phyloP scores from a whole-genome alignment of 2,329 filamentous ascomycete species.

The Lasiodiplodia theobromae region DNA sequence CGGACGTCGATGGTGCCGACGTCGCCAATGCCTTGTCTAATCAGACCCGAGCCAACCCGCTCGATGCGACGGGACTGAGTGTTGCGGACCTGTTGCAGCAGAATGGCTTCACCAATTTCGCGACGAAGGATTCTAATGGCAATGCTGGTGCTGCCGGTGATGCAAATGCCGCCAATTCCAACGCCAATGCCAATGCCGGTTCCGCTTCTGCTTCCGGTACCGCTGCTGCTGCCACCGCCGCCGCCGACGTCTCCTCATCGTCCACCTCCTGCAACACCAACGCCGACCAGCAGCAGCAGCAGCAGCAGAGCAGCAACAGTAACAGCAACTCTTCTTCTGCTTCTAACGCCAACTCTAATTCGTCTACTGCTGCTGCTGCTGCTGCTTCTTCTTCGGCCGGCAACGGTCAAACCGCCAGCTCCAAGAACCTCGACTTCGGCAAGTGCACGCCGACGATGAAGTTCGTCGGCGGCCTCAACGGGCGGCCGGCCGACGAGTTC shows the following conservation, averaged over 20 bases:
- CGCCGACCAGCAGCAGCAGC: background rate
- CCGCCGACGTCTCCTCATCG: slow-evolving; percentile 10
- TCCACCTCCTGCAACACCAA: slow-evolving; percentile 28
- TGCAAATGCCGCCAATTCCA: slow-evolving; percentile 31
- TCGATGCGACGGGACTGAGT: slow-evolving; percentile 66
- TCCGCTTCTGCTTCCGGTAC: slow-evolving; percentile 10
- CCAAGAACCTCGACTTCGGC: slow-evolving; percentile 45
- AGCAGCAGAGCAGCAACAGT: background rate
- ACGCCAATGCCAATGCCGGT: background rate
- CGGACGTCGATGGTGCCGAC: slow-evolving; percentile 64
- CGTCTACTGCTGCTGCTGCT: slow-evolving; percentile 12
- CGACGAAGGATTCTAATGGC: slow-evolving; percentile 39
- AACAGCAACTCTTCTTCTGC: slow-evolving; percentile 27
- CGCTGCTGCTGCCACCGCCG: slow-evolving; percentile 22
- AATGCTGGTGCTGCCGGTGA: slow-evolving; percentile 3
- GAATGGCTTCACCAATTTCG: slow-evolving; percentile 70
- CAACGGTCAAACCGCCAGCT: slow-evolving; percentile 12
- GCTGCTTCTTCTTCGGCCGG: slow-evolving; percentile 17
- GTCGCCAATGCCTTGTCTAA: slow-evolving; percentile 67
- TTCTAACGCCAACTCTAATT: background rate
- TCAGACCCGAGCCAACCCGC: slow-evolving; percentile 60
- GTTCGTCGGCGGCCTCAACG: slow-evolving; percentile 62
- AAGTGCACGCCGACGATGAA: slow-evolving; percentile 61
- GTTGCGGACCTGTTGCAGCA: slow-evolving; percentile 69
- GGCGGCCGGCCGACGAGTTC: slow-evolving; percentile 63